Evolutionary conservation across 139 green algal genomes (phyloP), one percentile per base, ranked within the genome.

Genomic region (Picochlorum sp.): DNA sequence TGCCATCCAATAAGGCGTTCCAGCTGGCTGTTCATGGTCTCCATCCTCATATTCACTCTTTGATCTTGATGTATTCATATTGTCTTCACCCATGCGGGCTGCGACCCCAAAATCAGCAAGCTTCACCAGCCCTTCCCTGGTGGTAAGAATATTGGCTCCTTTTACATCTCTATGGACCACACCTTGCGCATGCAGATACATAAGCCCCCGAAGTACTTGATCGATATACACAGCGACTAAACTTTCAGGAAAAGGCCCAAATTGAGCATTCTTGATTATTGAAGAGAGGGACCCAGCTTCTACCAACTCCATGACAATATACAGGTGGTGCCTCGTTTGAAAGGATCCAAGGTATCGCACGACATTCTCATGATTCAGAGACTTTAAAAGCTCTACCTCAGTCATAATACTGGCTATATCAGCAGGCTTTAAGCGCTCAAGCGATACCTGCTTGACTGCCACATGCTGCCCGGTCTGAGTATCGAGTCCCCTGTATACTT

Each of bases 231-330:
- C 71, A 3, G 85, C 87, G 26, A 82, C 84, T 32, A 96, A 73
- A 18, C 70, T 73, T 75, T 98, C 91, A 7, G 85, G 77, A 37
- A 97, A 93, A 12, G 78, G 76, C 13, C 90, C 90, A 68, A 95
- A 96, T 43, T 87, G 85, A 63, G 70, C 84, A n/a, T 82, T 74
- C 57, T 94, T 93, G 71, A 96, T 91, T 22, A 95, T 68, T 28
- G 63, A 67, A 0, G 82, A 74, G 33, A 97, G 67, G 0, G 89
- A 75, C 1, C 91, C 91, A 41, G 93, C 91, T 71, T 98, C 91
- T 81, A 95, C 91, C 72, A 75, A 97, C 75, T 98, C 91, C 41
- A 98, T 78, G 29, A 97, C 89, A 64, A 98, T 96, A 73, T 96
- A 96, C 30, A 96, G 69, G 62, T 98, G 85, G 7, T 65, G 87